Conservation (phyloP, 331 rosid genomes). For the Rosa hybrid region DNA sequence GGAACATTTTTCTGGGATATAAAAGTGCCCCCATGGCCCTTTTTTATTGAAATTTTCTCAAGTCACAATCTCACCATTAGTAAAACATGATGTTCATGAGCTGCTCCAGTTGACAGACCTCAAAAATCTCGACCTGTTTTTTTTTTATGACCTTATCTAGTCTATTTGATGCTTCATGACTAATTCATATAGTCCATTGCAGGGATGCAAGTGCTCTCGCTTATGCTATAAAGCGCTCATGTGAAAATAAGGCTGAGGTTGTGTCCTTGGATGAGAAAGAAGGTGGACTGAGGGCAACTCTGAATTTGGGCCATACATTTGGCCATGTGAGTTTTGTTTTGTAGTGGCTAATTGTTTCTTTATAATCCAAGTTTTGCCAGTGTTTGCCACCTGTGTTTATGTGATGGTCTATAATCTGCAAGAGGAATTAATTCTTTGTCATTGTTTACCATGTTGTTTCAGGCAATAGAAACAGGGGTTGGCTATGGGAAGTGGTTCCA, state of each 20-base stretch:
- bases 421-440: slow-evolving; percentile 16
- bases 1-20: slow-evolving; percentile 20
- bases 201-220: slow-evolving; percentile 83
- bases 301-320: slow-evolving; percentile 97
- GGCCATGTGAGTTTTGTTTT: slow-evolving; percentile 61
- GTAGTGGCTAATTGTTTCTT: not conserved
- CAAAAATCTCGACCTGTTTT: not conserved
- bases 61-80: not conserved
- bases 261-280: slow-evolving; percentile 95
- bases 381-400: not conserved
- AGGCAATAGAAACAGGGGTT: slow-evolving; percentile 88
- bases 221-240: slow-evolving; percentile 92
- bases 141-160: not conserved
- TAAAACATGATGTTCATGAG: not conserved
- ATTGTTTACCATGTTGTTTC: slow-evolving; percentile 25
- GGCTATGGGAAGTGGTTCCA: slow-evolving; percentile 98
- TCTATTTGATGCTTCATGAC: slow-evolving; percentile 19
- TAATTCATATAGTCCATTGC: slow-evolving; percentile 24
- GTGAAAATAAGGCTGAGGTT: slow-evolving; percentile 96
- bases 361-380: not conserved
- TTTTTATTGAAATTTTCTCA: too few relatives aligned
- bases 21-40: not conserved
- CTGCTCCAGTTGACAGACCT: not conserved
- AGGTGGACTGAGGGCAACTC: slow-evolving; percentile 92
- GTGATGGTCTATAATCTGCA: not conserved